Evolutionary conservation across 2,329 filamentous ascomycete genomes (phyloP).

Genomic region (Botrytis porri): DNA sequence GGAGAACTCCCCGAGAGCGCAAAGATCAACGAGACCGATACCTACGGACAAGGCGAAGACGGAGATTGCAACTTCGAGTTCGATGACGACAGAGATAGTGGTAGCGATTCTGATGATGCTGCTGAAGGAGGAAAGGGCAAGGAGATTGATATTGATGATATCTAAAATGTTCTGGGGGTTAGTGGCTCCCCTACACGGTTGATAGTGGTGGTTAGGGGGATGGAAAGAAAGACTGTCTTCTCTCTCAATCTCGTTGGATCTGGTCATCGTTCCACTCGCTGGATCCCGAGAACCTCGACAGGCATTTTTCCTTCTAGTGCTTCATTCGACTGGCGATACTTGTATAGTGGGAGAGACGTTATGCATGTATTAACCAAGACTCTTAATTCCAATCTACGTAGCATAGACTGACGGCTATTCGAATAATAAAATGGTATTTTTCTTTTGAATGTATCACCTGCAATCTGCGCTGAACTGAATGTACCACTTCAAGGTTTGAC

Average conservation of each 20-base stretch:
- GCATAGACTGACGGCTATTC: background rate
- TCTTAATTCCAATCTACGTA: constrained; percentile 21
- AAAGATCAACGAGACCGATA: constrained; percentile 99
- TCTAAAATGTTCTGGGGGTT: constrained; percentile 50
- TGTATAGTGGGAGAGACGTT: constrained; percentile 52
- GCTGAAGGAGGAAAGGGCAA: constrained; percentile 55
- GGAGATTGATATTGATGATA: constrained; percentile 94
- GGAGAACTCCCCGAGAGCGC: constrained; percentile 95
- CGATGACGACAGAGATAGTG: constrained; percentile 78
- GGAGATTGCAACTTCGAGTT: constrained; percentile 98
- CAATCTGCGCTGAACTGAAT: background rate
- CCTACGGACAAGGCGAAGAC: constrained; percentile 85
- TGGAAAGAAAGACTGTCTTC: constrained; percentile 57
- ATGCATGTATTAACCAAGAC: constrained; percentile 31
- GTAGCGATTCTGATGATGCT: constrained; percentile 49
- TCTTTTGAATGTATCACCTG: background rate
- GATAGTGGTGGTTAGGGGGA: constrained; percentile 20
- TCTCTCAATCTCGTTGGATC: constrained; percentile 51
- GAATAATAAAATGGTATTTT: background rate
- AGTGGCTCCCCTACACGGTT: constrained; percentile 1
- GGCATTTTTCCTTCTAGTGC: constrained; percentile 34
- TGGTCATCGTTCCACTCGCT: constrained; percentile 28
- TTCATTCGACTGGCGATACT: constrained; percentile 33
- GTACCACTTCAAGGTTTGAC: background rate
- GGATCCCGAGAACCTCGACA: constrained; percentile 39